Base-by-base conservation (phyloP, 352 stramenopile species). In the Peronospora tabacina region DNA sequence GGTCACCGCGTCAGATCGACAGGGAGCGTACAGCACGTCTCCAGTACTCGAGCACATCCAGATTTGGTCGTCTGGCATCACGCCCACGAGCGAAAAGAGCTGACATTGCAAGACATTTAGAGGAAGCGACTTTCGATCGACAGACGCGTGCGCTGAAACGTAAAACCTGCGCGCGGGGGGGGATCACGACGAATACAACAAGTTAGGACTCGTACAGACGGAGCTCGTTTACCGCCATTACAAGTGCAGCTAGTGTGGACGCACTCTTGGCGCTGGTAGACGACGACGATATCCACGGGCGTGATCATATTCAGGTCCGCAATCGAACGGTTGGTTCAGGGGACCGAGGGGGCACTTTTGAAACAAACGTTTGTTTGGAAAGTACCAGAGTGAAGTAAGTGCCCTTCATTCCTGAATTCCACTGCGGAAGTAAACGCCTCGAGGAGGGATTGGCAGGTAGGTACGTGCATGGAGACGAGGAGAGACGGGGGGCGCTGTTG, bases 61-160 rank as follows among this genome's bases (percentile, higher is more conserved):
- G 22, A 72, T 51, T 47, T 90, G 78, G 13, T 83, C 66, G 4
- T 84, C 66, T 0, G 74, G 72, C 9, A 71, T 51, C n/a, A 84
- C 41, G 4, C 72, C 75, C 12, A 81, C 13, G 12, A 90, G 75
- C 39, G 78, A 90, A 29, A 90, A 50, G 15, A 90, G 53, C 44
- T 87, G 75, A 41, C 71, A 83, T 56, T 86, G 78, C 35, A 87
- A 50, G 55, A 90, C 44, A 40, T 86, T 75, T 4, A 82, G 48
- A 19, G 61, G 45, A 29, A 89, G 49, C 19, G 46, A 42, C 24
- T 49, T 53, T 16, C 44, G 58, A 58, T 66, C 42, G 0, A 36
- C 22, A 38, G 61, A 60, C 26, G 36, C 34, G 19, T 59, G 50
- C 10, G 54, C 63, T 20, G 66, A 61, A 29, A 83, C 55, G 41